Evolutionary conservation across 495 filamentous ascomycete genomes (phyloP).

Genomic region (Tuber umbilicatum): DNA sequence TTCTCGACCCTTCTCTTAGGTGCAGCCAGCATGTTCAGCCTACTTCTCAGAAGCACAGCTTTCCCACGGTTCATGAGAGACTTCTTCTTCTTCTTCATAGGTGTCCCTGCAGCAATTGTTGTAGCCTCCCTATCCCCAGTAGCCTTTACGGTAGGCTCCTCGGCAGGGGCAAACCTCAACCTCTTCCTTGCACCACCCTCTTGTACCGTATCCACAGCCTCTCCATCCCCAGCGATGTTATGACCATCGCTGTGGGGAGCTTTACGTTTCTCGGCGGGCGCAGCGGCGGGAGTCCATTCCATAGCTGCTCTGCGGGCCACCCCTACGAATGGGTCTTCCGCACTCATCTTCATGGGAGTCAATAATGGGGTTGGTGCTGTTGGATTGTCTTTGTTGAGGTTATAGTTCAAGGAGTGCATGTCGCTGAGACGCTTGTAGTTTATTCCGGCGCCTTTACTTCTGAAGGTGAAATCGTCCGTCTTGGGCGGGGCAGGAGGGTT

Average conservation of each 20-base stretch:
- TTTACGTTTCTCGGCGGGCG: not conserved
- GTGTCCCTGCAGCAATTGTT: slow-evolving; percentile 9
- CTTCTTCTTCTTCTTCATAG: slow-evolving; percentile 17
- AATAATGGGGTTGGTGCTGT: slow-evolving; percentile 12
- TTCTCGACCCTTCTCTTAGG: slow-evolving; percentile 33
- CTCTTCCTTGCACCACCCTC: slow-evolving; percentile 10
- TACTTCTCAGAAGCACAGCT: slow-evolving; percentile 20
- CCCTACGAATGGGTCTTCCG: slow-evolving; percentile 27
- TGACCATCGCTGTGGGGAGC: not conserved
- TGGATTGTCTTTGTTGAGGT: slow-evolving; percentile 12
- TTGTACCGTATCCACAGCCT: not conserved
- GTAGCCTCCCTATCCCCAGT: not conserved
- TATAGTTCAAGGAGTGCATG: slow-evolving; percentile 8
- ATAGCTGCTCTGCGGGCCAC: not conserved
- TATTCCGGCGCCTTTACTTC: slow-evolving; percentile 13
- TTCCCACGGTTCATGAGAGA: slow-evolving; percentile 19
- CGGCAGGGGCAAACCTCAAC: not conserved
- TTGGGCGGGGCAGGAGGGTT: slow-evolving; percentile 4
- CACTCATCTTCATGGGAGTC: slow-evolving; percentile 19
- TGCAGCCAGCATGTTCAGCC: slow-evolving; percentile 33
- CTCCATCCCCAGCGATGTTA: not conserved
- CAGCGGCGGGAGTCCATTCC: not conserved
- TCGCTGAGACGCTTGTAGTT: slow-evolving; percentile 22
- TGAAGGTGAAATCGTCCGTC: slow-evolving; percentile 29
- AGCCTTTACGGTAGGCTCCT: not conserved